Evolutionary conservation across 2,329 filamentous ascomycete genomes (phyloP).

Genomic region (Ceratocystis colombiana): DNA sequence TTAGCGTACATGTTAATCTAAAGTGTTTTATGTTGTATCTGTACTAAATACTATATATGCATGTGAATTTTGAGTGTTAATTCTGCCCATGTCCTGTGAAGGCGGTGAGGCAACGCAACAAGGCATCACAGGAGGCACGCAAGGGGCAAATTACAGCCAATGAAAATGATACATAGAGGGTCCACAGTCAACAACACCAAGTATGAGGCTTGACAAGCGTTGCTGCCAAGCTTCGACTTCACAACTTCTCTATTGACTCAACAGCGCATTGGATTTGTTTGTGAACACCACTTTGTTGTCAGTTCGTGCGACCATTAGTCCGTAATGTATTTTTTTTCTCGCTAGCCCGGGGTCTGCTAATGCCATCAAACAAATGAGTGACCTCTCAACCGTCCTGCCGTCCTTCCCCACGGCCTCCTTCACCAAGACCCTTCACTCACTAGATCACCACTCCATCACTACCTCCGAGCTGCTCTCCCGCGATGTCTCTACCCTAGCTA

Average conservation of each 20-base stretch:
- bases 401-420: slow-evolving; percentile 58
- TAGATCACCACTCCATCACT: slow-evolving; percentile 69
- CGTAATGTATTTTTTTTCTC: slow-evolving; percentile 7
- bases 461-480: slow-evolving; percentile 78
- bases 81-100: background rate
- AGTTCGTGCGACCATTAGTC: background rate
- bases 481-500: slow-evolving; percentile 72
- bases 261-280: background rate
- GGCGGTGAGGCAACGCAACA: background rate
- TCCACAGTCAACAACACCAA: slow-evolving; percentile 25
- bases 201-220: background rate
- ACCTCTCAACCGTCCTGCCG: slow-evolving; percentile 74
- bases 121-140: background rate
- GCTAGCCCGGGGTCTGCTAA: background rate
- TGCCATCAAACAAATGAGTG: slow-evolving; percentile 54
- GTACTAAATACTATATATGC: no score
- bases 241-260: background rate
- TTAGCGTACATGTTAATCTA: background rate
- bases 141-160: slow-evolving; percentile 18
- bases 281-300: no score
- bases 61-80: background rate
- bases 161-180: background rate
- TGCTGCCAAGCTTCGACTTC: background rate
- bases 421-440: slow-evolving; percentile 62
- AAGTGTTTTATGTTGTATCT: no score